Evolutionary conservation across 2,329 filamentous ascomycete species (phyloP), one percentile per base, ranked within the genome.

Genomic region (Dryadomyces quercivorus): DNA sequence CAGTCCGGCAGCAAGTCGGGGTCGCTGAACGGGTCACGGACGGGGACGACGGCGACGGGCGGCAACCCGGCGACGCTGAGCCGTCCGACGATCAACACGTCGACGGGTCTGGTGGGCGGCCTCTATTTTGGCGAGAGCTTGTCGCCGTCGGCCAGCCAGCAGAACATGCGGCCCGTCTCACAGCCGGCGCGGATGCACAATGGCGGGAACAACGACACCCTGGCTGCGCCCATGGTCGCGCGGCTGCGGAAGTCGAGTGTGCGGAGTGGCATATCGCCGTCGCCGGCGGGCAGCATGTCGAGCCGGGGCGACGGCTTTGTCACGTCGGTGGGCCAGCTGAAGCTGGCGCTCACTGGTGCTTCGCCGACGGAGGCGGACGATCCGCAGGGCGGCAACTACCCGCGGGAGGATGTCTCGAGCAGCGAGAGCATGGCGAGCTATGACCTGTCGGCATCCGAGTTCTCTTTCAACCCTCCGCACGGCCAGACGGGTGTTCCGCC

Each of bases 1-100:
- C 81, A 86, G 56, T 81, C 86, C 54, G 79, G 75, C 51, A 83
- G 83, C 61, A 87, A 84, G 61, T 81, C 86, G 0, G 79, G 80
- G 13, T 95, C 89, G 4, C 71, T 94, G 54, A 86, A 75, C 53
- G 89, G 88, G 21, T 94, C 89, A 2, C 82, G 80, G 59, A 76
- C 79, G 1, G 84, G 80, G 45, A 86, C 80, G 12, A 75, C 73
- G 53, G 74, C 66, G 18, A 77, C 75, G 13, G 71, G 64, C 42
- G 21, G 42, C 48, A 55, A 49, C 38, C 40, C 34, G 12, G 46
- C 9, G 20, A 21, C n/a, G 20, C 73, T 70, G 50, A 77, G 78
- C 58, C 77, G 79, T 57, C 74, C 86, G 43, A 76, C 77, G n/a
- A 74, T 83, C 42, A 59, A 57, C 52, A 52, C 55, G n/a, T 45